phyloP scores from a whole-genome alignment of 2,329 filamentous ascomycete genomes.

The Ciborinia camelliae region DNA sequence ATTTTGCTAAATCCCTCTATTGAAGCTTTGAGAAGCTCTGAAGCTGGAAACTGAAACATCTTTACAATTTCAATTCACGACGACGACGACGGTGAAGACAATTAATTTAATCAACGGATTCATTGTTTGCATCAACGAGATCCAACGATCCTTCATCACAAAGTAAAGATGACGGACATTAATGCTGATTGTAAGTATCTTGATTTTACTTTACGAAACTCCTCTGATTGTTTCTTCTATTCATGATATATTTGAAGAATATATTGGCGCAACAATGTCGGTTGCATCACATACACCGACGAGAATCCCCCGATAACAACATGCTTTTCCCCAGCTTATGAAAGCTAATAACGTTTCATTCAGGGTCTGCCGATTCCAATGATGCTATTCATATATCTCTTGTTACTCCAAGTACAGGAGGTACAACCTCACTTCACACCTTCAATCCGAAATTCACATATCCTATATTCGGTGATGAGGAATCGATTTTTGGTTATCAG shows the following conservation, averaged over 20 bases:
- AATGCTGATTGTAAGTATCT: conserved; percentile 29
- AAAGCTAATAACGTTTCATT: conserved; percentile 4
- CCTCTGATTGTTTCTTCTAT: background rate
- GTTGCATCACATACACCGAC: background rate
- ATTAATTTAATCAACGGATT: background rate
- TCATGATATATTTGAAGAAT: background rate
- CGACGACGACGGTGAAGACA: background rate
- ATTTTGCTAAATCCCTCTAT: too few relatives aligned
- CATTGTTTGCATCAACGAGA: background rate
- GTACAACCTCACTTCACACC: conserved; percentile 56
- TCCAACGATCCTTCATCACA: conserved; percentile 1
- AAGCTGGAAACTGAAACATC: background rate
- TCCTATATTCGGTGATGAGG: conserved; percentile 87
- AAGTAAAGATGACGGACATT: conserved; percentile 27
- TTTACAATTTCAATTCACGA: conserved; percentile 2
- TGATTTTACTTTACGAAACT: background rate
- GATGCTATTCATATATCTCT: conserved; percentile 62
- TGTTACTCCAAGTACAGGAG: conserved; percentile 47
- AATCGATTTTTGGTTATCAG: conserved; percentile 87
- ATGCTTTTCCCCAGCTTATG: background rate
- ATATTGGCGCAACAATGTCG: background rate
- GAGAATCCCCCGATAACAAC: background rate
- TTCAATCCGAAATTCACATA: conserved; percentile 91
- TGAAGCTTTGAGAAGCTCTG: background rate
- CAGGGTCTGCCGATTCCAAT: conserved; percentile 37